These are phyloP conservation scores for Aspergillus spinulosporus DNA, from an alignment of 2,329 filamentous ascomycete genomes.

Conservation along the genomic window DNA sequence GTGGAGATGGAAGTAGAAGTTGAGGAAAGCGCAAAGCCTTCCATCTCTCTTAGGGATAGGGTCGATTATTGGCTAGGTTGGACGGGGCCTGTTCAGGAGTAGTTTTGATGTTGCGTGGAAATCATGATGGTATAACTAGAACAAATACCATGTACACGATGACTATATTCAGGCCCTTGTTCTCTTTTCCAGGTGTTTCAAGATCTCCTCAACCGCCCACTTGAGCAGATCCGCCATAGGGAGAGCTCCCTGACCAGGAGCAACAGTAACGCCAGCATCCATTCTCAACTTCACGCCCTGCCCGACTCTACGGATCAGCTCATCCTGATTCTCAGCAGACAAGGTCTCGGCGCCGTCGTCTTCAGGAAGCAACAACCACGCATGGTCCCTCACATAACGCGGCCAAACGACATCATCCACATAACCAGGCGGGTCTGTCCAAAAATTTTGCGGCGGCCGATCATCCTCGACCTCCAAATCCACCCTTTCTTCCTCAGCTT, in stretches of 20 bases:
- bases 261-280: constrained; percentile 47
- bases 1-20: background rate
- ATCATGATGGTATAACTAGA: background rate
- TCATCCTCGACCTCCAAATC: constrained; percentile 36
- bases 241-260: constrained; percentile 54
- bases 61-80: constrained; percentile 38
- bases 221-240: constrained; percentile 63
- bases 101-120: too few species aligned
- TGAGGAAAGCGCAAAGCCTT: background rate
- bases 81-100: constrained; percentile 25
- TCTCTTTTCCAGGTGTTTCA: constrained; percentile 39
- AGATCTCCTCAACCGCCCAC: constrained; percentile 68
- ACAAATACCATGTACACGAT: background rate
- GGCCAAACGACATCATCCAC: constrained; percentile 96
- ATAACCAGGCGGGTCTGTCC: constrained; percentile 91
- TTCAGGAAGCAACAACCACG: constrained; percentile 72
- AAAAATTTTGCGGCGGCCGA: constrained; percentile 70
- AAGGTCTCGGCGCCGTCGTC: constrained; percentile 46
- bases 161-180: background rate
- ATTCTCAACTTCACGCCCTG: constrained; percentile 44
- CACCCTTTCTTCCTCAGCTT: constrained; percentile 11
- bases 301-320: constrained; percentile 32
- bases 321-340: constrained; percentile 20
- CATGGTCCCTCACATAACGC: constrained; percentile 80
- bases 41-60: constrained; percentile 24